These are phyloP conservation scores for Phalaenopsis aphrodite DNA, from an alignment of 106 monocot species.

Conservation along the genomic window DNA sequence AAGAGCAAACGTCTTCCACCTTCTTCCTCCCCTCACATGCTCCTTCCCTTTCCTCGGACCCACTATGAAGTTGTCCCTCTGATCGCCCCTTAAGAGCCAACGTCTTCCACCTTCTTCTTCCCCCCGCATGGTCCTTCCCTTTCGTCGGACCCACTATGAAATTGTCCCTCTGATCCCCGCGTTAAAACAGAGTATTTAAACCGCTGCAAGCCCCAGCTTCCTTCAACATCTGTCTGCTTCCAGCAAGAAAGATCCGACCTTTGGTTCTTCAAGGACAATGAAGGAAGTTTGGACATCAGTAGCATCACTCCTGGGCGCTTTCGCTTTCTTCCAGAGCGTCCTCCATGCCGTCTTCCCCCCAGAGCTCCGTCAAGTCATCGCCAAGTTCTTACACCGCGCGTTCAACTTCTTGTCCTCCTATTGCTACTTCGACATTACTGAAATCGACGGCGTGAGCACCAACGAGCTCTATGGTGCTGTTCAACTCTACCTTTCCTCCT, in stretches of 20 bases:
- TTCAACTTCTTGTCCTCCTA: conserved; percentile 50
- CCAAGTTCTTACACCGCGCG: conserved; percentile 30
- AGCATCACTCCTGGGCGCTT: conserved; percentile 55
- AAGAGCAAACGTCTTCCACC: neutral
- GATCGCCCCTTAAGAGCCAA: no score
- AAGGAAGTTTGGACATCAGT: conserved; percentile 61
- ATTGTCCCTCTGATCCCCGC: neutral
- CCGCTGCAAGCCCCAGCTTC: neutral
- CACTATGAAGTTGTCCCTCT: no score
- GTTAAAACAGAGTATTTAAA: conserved; percentile 2
- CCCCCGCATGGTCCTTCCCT: neutral
- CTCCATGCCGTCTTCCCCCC: conserved; percentile 51
- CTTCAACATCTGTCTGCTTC: neutral
- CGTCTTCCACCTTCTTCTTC: no score
- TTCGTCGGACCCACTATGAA: neutral
- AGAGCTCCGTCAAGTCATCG: conserved; percentile 39
- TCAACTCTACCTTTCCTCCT: conserved; percentile 68
- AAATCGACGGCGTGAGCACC: conserved; percentile 78
- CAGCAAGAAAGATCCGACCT: neutral
- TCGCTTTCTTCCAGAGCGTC: conserved; percentile 56
- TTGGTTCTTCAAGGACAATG: conserved; percentile 15
- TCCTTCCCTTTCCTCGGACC: no score
- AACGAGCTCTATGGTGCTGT: conserved; percentile 91
- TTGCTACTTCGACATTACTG: conserved; percentile 82
- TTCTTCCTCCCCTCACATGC: no score